Percentiles rank a stretch among this genome's conserved stretches.
Conservation (phyloP, 2,329 filamentous ascomycete species). For the Fusarium brachygibbosum region DNA sequence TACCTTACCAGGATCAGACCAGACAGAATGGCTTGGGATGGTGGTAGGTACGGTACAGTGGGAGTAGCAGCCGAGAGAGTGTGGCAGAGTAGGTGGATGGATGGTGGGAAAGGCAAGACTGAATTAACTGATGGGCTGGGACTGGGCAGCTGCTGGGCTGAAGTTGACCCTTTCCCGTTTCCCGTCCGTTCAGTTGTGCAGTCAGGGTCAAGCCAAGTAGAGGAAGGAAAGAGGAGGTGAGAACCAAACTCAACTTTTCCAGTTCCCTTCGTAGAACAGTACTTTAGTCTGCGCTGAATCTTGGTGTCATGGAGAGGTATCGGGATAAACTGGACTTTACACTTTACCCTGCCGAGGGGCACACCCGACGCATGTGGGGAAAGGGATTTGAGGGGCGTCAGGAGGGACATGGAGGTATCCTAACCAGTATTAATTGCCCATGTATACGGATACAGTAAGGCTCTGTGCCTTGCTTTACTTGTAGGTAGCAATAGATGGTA, state of each 20-base stretch:
- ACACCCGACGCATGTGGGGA: constrained; percentile 18
- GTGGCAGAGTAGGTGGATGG: constrained; percentile 5
- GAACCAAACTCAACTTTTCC: not conserved
- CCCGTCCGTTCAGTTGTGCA: constrained; percentile 9
- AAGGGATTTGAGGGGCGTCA: constrained; percentile 6
- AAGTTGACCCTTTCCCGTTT: constrained; percentile 16
- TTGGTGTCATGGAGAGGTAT: constrained; percentile 15
- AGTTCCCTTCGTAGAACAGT: not conserved
- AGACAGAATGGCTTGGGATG: constrained; percentile 11
- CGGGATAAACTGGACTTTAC: constrained; percentile 3
- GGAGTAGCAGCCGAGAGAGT: not conserved
- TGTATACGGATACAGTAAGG: not conserved
- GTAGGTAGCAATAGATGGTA: not conserved
- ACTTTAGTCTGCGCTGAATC: not conserved
- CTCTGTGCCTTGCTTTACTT: not conserved
- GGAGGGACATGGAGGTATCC: constrained; percentile 9
- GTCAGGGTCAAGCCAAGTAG: not conserved
- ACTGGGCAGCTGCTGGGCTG: constrained; percentile 6
- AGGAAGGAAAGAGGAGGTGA: not conserved
- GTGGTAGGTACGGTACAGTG: not conserved
- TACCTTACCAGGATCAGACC: constrained; percentile 16
- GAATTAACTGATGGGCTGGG: constrained; percentile 10
- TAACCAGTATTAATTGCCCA: not conserved
- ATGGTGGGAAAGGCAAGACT: not conserved
- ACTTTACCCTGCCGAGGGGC: constrained; percentile 22